Evolutionary conservation across 2,329 filamentous ascomycete genomes (phyloP).

Genomic region (Penicillium sp.): DNA sequence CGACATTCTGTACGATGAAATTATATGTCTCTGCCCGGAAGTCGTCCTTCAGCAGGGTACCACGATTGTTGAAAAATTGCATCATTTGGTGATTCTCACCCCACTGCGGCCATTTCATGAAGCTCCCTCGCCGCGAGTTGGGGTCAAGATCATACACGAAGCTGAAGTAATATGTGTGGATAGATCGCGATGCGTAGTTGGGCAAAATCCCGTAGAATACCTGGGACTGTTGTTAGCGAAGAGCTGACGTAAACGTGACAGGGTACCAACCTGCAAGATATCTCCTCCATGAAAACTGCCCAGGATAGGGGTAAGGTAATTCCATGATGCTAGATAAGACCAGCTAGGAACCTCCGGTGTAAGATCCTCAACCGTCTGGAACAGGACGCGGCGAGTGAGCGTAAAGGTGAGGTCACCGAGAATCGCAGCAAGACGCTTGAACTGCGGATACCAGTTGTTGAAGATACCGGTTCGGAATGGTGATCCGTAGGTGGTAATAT

Average conservation of each 20-base stretch:
- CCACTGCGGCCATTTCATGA: constrained; percentile 62
- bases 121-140: constrained; percentile 57
- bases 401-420: constrained; percentile 79
- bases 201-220: constrained; percentile 68
- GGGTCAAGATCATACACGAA: constrained; percentile 75
- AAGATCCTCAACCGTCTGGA: constrained; percentile 52
- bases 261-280: constrained; percentile 57
- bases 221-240: neutral
- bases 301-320: constrained; percentile 71
- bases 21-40: constrained; percentile 54
- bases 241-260: neutral
- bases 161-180: constrained; percentile 72
- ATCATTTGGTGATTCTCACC: constrained; percentile 55
- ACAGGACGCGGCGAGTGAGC: constrained; percentile 68
- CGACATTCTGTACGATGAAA: constrained; percentile 39
- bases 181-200: constrained; percentile 64
- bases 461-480: constrained; percentile 71
- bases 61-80: constrained; percentile 49
- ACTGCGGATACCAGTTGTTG: constrained; percentile 78
- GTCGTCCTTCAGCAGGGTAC: constrained; percentile 51
- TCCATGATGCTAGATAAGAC: constrained; percentile 77
- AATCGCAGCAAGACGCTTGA: constrained; percentile 76
- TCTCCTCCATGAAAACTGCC: constrained; percentile 79
- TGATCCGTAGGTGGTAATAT: constrained; percentile 63
- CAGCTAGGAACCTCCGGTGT: constrained; percentile 68